Evolutionary conservation across 1,139 yeast species (phyloP).

Genomic region (Pichia sp.): DNA sequence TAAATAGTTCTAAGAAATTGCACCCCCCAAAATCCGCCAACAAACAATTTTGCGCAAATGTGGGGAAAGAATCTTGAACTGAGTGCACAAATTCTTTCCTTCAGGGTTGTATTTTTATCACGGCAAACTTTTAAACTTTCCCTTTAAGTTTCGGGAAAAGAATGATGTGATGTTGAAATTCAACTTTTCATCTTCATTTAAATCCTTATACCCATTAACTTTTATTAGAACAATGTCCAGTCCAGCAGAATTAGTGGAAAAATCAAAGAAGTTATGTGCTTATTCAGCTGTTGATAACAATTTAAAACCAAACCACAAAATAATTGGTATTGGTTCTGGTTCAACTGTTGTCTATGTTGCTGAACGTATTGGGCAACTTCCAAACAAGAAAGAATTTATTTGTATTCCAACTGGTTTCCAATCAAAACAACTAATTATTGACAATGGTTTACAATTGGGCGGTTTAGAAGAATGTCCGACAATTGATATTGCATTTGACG

Average conservation of each 20-base stretch:
- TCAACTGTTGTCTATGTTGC: slow-evolving; percentile 95
- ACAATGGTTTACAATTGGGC: slow-evolving; percentile 74
- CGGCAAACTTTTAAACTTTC: no score
- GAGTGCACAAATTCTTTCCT: no score
- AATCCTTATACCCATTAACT: neutral
- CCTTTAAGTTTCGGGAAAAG: no score
- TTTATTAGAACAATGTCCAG: slow-evolving; percentile 5
- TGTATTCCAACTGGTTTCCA: slow-evolving; percentile 98
- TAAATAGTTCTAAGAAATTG: no score
- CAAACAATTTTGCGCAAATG: no score
- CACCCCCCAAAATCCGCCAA: no score
- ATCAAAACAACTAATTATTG: slow-evolving; percentile 76
- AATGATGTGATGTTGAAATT: neutral
- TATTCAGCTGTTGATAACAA: slow-evolving; percentile 89
- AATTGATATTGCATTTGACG: slow-evolving; percentile 92
- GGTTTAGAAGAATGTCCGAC: slow-evolving; percentile 74
- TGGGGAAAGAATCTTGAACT: no score
- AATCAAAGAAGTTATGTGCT: slow-evolving; percentile 82
- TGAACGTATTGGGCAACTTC: slow-evolving; percentile 76
- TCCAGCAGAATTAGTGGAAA: slow-evolving; percentile 38
- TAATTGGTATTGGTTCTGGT: slow-evolving; percentile 94
- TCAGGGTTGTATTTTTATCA: no score
- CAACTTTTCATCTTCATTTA: neutral
- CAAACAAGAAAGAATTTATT: slow-evolving; percentile 50
- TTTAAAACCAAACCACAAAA: slow-evolving; percentile 61